Conservation (phyloP, 2,329 filamentous ascomycete genomes). For the Penicillium expansum region DNA sequence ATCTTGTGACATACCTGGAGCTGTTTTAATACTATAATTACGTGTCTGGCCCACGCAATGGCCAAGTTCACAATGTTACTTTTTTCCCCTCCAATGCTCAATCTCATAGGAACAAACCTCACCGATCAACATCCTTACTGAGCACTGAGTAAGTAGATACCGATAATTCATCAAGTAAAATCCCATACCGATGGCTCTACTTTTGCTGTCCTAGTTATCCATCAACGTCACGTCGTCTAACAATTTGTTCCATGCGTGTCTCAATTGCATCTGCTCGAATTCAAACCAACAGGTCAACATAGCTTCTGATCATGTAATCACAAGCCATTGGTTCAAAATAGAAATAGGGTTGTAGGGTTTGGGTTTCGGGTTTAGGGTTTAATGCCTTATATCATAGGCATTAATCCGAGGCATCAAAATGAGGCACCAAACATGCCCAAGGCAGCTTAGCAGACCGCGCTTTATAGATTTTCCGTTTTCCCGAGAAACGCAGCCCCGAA, state of each 20-base stretch:
- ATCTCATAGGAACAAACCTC: neutral
- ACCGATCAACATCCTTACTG: no score
- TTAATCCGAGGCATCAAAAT: fast-evolving
- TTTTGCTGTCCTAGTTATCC: no score
- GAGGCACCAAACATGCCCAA: neutral
- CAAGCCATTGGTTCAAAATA: no score
- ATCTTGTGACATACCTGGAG: slow-evolving; percentile 12
- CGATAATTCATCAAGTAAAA: no score
- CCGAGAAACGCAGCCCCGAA: slow-evolving; percentile 1
- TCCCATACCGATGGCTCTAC: no score
- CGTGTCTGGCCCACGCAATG: slow-evolving; percentile 1
- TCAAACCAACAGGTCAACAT: no score
- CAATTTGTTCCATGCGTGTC: neutral
- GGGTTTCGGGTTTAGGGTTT: neutral
- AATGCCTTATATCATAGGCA: neutral
- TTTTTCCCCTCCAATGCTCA: neutral
- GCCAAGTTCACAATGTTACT: neutral
- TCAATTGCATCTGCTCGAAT: no score
- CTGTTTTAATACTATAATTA: slow-evolving; percentile 15
- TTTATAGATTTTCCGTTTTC: neutral
- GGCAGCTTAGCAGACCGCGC: neutral
- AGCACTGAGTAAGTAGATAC: no score
- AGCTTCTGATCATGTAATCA: no score
- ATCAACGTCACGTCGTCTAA: neutral
- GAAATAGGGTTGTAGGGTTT: neutral